These are phyloP conservation scores for Venturia carpophila DNA, from an alignment of 2,329 filamentous ascomycete genomes.

Conservation along the genomic window DNA sequence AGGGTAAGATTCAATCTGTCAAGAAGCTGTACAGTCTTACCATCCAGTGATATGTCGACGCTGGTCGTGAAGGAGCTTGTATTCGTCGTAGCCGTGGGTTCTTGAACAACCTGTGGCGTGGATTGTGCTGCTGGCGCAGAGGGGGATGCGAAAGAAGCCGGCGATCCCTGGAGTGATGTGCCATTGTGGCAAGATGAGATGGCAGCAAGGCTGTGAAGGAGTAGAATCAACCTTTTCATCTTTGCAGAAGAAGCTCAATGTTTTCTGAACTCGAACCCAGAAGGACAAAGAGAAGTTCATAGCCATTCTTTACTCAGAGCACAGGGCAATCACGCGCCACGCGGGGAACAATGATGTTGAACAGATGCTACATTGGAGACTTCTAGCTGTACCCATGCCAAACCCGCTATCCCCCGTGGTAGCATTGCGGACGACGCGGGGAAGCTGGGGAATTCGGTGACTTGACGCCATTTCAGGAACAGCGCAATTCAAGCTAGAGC, in stretches of 20 bases:
- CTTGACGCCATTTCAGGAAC: background rate
- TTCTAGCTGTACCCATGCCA: background rate
- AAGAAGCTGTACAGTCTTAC: background rate
- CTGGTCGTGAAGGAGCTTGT: conserved; percentile 20
- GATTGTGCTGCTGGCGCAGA: background rate
- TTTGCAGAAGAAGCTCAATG: background rate
- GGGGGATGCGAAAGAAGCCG: background rate
- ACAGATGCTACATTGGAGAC: background rate
- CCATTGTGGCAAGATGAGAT: background rate
- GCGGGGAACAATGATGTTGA: background rate
- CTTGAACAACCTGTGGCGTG: background rate
- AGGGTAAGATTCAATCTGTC: background rate
- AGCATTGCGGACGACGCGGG: background rate
- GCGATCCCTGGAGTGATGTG: background rate
- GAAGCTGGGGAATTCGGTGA: background rate
- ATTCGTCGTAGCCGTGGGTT: background rate
- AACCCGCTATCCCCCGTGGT: background rate
- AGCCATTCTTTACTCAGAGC: background rate
- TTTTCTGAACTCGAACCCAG: background rate
- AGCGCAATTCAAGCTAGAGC: background rate
- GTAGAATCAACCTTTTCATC: background rate
- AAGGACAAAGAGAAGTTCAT: background rate
- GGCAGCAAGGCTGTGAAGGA: background rate
- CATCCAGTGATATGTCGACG: conserved; percentile 23
- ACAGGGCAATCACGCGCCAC: background rate